Evolutionary conservation across 2,329 filamentous ascomycete species (phyloP), one percentile per base, ranked within the genome.

Genomic region (Rasamsonia emersonii): DNA sequence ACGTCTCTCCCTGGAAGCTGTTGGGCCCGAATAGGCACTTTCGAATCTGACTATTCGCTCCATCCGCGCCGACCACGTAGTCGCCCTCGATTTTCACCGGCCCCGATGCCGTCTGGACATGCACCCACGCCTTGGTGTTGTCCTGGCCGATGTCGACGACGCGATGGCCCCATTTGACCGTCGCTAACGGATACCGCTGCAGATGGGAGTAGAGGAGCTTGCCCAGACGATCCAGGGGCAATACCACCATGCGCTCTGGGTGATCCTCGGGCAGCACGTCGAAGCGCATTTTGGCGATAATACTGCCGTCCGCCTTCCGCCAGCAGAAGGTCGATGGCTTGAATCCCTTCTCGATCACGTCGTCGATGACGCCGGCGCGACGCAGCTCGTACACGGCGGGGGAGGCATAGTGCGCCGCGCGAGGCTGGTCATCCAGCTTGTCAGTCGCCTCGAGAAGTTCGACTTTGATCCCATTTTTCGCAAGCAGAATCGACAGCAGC

Each of bases 381-480:
- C 60, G 49, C 29, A 81, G 64, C 36, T 76, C 73, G 23, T 68
- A 69, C 25, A 75, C 67, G 2, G 73, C 74, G 1, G 73, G 65
- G 0, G 71, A 63, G 3, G 70, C 72, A 48, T 78, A 79, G 51
- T 78, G 73, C 3, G 75, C 71, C 9, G 76, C 76, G 17, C 76
- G 71, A 0, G 76, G 76, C 36, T 73, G 72, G 36, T 68, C 61
- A 55, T 77, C 72, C 27, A 79, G 61, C 33, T 67, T 58, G 16
- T 62, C 49, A 2, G 67, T 63, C 3, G 68, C 67, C 44, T 81
- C 76, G 32, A 79, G 58, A 9, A 57, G 20, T 11, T 50, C 44
- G n/a, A 54, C 51, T 24, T 47, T 36, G 27, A 54, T 44, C 3
- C 53, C 52, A 35, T 50, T 37, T 42, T 49, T 51, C n/a, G 50